A percentile compares a stretch with the other conserved stretches of the same genome.
These are phyloP conservation scores for Mayamaea pseudoterrestris DNA, from an alignment of 108 stramenopile species.

Conservation along the genomic window DNA sequence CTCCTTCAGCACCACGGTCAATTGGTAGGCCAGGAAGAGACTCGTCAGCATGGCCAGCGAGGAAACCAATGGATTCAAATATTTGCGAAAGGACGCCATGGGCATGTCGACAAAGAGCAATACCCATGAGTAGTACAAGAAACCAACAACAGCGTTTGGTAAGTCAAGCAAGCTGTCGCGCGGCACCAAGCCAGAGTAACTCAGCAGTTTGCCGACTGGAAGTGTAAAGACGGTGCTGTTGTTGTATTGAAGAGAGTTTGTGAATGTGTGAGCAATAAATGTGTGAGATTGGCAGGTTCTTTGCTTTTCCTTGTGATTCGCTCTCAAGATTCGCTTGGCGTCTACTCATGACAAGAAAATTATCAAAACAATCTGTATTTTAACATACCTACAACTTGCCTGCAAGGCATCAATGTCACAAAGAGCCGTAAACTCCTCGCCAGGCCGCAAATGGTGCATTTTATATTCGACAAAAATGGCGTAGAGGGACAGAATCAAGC, in stretches of 20 bases:
- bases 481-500: constrained; percentile 53
- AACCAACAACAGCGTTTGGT: constrained; percentile 59
- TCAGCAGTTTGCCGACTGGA: constrained; percentile 63
- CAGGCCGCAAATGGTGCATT: constrained; percentile 19
- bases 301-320: not conserved
- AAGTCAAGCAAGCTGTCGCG: constrained; percentile 43
- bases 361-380: not conserved
- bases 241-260: not conserved
- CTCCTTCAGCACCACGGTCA: constrained; percentile 37
- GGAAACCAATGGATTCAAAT: constrained; percentile 34
- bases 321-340: not conserved
- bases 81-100: constrained; percentile 49
- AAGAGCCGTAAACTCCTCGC: constrained; percentile 53
- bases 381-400: constrained; percentile 61
- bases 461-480: constrained; percentile 71
- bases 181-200: constrained; percentile 65
- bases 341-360: not conserved
- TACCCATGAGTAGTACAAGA: constrained; percentile 39
- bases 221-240: constrained; percentile 52
- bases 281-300: not conserved
- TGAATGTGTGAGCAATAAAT: not conserved
- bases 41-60: constrained; percentile 31
- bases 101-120: constrained; percentile 51
- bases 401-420: constrained; percentile 77
- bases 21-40: constrained; percentile 46